Percentiles rank a stretch among this genome's conserved stretches.
Evolutionary conservation across 306 rosid genomes (phyloP).

Genomic region (Neltuma alba): DNA sequence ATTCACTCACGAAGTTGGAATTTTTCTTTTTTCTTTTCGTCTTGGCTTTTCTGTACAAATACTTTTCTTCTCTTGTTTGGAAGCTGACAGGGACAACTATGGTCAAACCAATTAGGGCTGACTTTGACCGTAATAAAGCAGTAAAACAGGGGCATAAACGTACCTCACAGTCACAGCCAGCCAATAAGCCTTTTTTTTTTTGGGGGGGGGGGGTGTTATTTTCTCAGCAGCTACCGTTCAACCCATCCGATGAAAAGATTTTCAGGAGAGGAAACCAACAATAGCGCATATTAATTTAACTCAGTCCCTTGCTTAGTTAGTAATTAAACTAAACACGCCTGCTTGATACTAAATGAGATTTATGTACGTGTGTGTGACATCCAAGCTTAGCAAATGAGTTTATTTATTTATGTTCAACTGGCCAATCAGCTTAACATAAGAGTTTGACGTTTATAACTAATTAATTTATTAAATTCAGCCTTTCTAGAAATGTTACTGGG

Average conservation of each 20-base stretch:
- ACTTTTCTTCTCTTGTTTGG: neutral
- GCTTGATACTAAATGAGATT: neutral
- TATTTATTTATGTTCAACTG: neutral
- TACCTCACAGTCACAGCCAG: no score
- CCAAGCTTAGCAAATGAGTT: neutral
- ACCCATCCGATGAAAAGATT: neutral
- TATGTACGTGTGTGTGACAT: neutral
- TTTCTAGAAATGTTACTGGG: neutral
- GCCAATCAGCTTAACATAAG: neutral
- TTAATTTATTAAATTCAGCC: neutral
- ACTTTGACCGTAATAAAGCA: neutral
- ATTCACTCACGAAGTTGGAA: constrained; percentile 17
- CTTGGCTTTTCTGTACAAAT: constrained; percentile 1
- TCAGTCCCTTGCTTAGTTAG: neutral
- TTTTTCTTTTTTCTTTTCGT: neutral
- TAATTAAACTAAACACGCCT: neutral
- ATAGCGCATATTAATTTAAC: neutral
- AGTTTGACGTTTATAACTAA: neutral
- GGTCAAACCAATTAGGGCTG: neutral
- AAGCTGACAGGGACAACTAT: constrained; percentile 16
- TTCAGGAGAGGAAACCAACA: neutral
- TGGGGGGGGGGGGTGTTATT: no score
- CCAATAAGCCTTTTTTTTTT: neutral
- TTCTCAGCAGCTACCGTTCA: constrained; percentile 7
- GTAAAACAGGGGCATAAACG: neutral